Evolutionary conservation across 2,329 filamentous ascomycete species (phyloP), one percentile per base, ranked within the genome.

Genomic region (Parafenestella ontariensis): DNA sequence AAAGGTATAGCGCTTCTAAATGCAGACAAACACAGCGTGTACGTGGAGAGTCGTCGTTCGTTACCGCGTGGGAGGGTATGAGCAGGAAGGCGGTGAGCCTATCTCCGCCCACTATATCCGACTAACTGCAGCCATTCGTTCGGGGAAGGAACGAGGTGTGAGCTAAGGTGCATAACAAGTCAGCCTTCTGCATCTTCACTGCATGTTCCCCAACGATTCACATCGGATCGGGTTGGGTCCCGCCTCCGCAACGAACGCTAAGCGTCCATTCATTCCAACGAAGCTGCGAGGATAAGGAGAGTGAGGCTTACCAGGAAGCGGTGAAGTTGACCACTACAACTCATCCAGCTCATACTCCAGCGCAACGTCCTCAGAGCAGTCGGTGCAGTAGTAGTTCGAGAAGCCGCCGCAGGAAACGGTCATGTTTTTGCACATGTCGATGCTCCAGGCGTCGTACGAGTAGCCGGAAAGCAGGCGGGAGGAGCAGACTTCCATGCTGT

Each of bases 381-480:
- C 76, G 23, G 54, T 62, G 70, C 78, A 79, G 63, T 79, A 79
- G 62, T 77, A 78, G 50, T 77, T 77, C 31, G 73, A 75, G 59
- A 79, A 78, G 45, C 78, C 78, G 46, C 72, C 74, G 60, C 77
- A 79, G 34, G 62, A 68, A 21, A 75, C 73, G 17, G 66, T 68
- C 64, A 76, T 76, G 61, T 77, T 76, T 58, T 76, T 77, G 66
- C 77, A 79, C 76, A 79, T 80, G 66, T 81, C 79, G 61, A 77
- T 78, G 52, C 75, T 76, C 78, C 78, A 81, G 20, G 77, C 76
- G 54, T 81, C 79, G 62, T 77, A 77, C 2, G 78, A 80, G 68
- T 81, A 80, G 53, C 78, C 75, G 17, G 73, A 77, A 20, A 81
- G 73, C 6, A 78, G 76, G 17, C 79, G 76, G 48, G 76, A 77